Conservation (phyloP, 495 filamentous ascomycete genomes). For the Pseudotulostoma volvatum region DNA sequence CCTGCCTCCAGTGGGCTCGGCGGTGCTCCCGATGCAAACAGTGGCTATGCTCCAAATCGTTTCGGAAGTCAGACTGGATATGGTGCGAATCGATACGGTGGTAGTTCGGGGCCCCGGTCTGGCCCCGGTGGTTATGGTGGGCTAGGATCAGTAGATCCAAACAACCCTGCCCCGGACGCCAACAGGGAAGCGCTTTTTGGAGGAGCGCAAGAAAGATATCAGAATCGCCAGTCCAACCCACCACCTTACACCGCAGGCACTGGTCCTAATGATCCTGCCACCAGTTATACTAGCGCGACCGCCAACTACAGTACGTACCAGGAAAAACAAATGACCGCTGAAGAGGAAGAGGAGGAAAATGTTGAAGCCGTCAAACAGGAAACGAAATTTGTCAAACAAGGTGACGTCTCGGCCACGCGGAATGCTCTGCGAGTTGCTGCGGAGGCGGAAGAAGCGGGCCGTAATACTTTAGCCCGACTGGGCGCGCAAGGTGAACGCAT, state of each 20-base stretch:
- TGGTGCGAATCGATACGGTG: slow-evolving; percentile 45
- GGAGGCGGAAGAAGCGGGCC: slow-evolving; percentile 56
- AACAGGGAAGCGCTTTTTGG: slow-evolving; percentile 50
- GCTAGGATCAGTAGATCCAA: slow-evolving; percentile 39
- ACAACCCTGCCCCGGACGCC: slow-evolving; percentile 32
- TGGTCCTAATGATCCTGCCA: slow-evolving; percentile 16
- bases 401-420: slow-evolving; percentile 52
- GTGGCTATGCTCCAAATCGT: slow-evolving; percentile 42
- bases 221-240: slow-evolving; percentile 25
- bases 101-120: slow-evolving; percentile 27
- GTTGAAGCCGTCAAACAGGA: slow-evolving; percentile 53
- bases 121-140: slow-evolving; percentile 62
- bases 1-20: slow-evolving; percentile 25
- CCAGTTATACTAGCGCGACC: slow-evolving; percentile 30
- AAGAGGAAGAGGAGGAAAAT: slow-evolving; percentile 55
- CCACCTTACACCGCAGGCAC: slow-evolving; percentile 10
- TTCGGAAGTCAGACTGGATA: slow-evolving; percentile 50
- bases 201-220: slow-evolving; percentile 38
- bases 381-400: slow-evolving; percentile 59
- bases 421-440: slow-evolving; percentile 50
- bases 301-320: slow-evolving; percentile 34
- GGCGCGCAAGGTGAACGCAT: slow-evolving; percentile 61
- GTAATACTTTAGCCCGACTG: slow-evolving; percentile 50
- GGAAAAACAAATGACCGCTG: slow-evolving; percentile 57
- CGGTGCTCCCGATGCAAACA: slow-evolving; percentile 20